Percentiles rank a stretch among this genome's conserved stretches.
These are phyloP conservation scores for Casuarina glauca DNA, from an alignment of 306 rosid species.

Conservation along the genomic window DNA sequence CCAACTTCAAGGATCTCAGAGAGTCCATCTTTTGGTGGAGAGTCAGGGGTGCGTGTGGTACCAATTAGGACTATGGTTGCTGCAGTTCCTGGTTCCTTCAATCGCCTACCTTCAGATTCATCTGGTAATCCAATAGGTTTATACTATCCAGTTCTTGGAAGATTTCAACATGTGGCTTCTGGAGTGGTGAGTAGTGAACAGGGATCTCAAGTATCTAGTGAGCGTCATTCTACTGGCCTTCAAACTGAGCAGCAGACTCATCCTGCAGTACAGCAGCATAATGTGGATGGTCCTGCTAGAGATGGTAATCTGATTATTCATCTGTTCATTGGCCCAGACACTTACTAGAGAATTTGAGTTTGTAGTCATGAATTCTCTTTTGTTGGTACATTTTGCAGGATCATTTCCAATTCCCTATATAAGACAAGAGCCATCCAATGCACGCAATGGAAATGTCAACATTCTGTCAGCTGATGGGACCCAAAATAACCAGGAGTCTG, in stretches of 20 bases:
- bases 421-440: constrained; percentile 50
- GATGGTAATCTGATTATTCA: constrained; percentile 57
- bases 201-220: constrained; percentile 59
- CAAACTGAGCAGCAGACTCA: constrained; percentile 40
- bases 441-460: constrained; percentile 63
- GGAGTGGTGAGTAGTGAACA: constrained; percentile 55
- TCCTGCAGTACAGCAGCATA: constrained; percentile 50
- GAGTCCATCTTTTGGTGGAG: constrained; percentile 53
- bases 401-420: constrained; percentile 39
- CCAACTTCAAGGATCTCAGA: constrained; percentile 52
- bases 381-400: constrained; percentile 47
- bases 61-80: constrained; percentile 92
- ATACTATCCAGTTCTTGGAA: constrained; percentile 84
- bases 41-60: constrained; percentile 70
- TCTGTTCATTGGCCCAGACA: constrained; percentile 20
- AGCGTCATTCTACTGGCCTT: constrained; percentile 37
- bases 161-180: constrained; percentile 67
- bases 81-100: constrained; percentile 65
- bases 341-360: constrained; percentile 14
- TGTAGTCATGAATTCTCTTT: constrained; percentile 20
- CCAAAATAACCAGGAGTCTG: constrained; percentile 69
- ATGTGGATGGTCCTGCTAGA: constrained; percentile 51
- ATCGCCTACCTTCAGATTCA: constrained; percentile 63
- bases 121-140: constrained; percentile 76
- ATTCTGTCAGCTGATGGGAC: constrained; percentile 67